Base-by-base conservation (phyloP, 1,284 basidiomycete species). In the Entoloma clypeatum region DNA sequence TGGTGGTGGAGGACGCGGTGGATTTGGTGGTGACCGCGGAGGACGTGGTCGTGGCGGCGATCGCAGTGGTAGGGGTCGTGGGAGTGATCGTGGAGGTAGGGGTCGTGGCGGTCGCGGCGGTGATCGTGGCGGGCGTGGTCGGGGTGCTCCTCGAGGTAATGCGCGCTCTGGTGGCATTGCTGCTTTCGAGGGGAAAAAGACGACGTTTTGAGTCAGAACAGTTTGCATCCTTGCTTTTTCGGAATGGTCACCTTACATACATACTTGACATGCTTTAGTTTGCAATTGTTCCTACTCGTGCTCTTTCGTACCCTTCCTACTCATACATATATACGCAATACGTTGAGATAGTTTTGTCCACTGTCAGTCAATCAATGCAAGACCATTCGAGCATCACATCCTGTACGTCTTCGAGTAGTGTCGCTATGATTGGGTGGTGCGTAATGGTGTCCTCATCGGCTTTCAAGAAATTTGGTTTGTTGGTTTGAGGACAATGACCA, bases 121-220 rank as follows among this genome's bases (percentile, higher is more conserved):
- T 50, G 52, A 48, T 33, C 52, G 62, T 19, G 57, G 52, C n/a
- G 52, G 60, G 22, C 41, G 52, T 6, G 50, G 53, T 16, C 51
- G 55, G 17, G 55, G 58, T 33, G 53, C 53, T 28, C 54, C 48
- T 32, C 60, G 48, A 52, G 62, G 56, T 31, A 53, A 55, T 22
- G 49, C 51, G 11, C 56, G 58, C 31, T 78, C 72, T 30, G 92
- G 91, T 36, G 91, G 81, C 17, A 84, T 92, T 56, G 68, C 81
- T 41, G 62, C 74, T 22, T 79, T 79, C 44, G 78, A 83, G 54
- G 93, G 93, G 53, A 86, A 75, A 66, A 95, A 93, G 73, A 83
- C 76, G 47, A 86, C 80, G 13, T 95, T 94, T 60, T 70, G 63
- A 59, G 31, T n/a, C 4, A 33, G 14, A 24, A 31, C 40, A 32